Evolutionary conservation across 108 stramenopile species (phyloP).

Genomic region (Stephanodiscus minutulus): DNA sequence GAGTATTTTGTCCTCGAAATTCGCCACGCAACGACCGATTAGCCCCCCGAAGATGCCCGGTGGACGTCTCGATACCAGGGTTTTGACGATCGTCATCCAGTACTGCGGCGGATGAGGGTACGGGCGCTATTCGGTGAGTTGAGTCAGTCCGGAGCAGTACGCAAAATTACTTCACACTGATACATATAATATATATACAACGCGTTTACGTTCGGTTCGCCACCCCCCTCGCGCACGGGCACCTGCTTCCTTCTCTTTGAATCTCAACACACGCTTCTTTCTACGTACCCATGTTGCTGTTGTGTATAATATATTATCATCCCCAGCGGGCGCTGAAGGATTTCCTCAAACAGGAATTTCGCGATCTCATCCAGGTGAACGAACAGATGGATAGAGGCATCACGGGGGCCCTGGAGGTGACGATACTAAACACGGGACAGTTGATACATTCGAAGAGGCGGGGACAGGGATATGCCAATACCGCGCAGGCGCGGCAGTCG

Average conservation of each 20-base stretch:
- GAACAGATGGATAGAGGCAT: slow-evolving; percentile 49
- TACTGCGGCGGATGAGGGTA: slow-evolving; percentile 50
- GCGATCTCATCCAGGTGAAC: slow-evolving; percentile 33
- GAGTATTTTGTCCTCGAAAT: no score
- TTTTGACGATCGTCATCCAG: slow-evolving; percentile 34
- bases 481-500: slow-evolving; percentile 20
- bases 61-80: slow-evolving; percentile 24
- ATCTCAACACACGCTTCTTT: no score
- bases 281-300: no score
- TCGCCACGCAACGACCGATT: no score
- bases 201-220: no score
- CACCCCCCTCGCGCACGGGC: no score
- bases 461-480: slow-evolving; percentile 37
- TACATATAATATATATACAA: background rate
- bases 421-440: slow-evolving; percentile 37
- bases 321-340: slow-evolving; percentile 17
- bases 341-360: slow-evolving; percentile 39
- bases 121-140: slow-evolving; percentile 1
- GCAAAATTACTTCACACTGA: no score
- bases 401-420: slow-evolving; percentile 63
- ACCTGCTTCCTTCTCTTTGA: no score
- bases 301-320: no score
- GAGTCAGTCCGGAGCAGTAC: no score
- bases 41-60: slow-evolving; percentile 14
- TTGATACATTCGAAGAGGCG: slow-evolving; percentile 58